Percentiles rank a stretch among this genome's conserved stretches.
These are phyloP conservation scores for Fusarium multiceps DNA, from an alignment of 2,329 filamentous ascomycete genomes.

Conservation along the genomic window DNA sequence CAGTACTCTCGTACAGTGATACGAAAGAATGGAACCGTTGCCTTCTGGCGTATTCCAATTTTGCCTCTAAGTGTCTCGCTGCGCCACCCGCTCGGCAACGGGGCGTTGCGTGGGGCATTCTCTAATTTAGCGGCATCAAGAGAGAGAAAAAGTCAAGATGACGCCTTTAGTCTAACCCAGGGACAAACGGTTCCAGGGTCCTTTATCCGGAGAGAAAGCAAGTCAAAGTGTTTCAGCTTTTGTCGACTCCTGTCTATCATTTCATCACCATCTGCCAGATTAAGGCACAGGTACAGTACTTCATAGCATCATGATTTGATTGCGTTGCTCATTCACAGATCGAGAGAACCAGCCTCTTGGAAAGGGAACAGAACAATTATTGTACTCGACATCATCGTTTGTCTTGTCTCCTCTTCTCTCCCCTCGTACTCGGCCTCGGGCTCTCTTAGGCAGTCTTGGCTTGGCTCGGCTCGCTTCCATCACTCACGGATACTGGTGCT, in stretches of 20 bases:
- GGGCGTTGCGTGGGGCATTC: slow-evolving; percentile 38
- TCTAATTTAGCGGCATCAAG: slow-evolving; percentile 17
- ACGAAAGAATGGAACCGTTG: slow-evolving; percentile 5
- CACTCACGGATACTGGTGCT: not conserved
- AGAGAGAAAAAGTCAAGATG: slow-evolving; percentile 8
- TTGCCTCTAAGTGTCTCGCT: slow-evolving; percentile 21
- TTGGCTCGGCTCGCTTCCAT: not conserved
- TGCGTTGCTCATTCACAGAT: slow-evolving; percentile 4
- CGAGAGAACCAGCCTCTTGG: slow-evolving; percentile 15
- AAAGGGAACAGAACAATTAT: not conserved
- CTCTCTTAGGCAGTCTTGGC: not conserved
- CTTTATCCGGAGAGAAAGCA: slow-evolving; percentile 16
- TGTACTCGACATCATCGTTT: slow-evolving; percentile 7
- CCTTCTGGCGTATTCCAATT: not conserved
- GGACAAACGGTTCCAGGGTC: slow-evolving; percentile 9
- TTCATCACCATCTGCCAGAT: slow-evolving; percentile 33
- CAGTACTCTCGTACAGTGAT: not conserved
- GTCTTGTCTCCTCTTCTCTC: not conserved
- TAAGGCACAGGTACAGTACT: not conserved
- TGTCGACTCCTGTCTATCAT: slow-evolving; percentile 39
- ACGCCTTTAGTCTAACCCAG: slow-evolving; percentile 6
- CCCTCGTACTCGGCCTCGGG: slow-evolving; percentile 25
- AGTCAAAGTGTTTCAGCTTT: slow-evolving; percentile 39
- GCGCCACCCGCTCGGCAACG: slow-evolving; percentile 40
- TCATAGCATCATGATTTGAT: slow-evolving; percentile 9